Base-by-base conservation (phyloP, 805 yeast species). In the Starmerella bombi region DNA sequence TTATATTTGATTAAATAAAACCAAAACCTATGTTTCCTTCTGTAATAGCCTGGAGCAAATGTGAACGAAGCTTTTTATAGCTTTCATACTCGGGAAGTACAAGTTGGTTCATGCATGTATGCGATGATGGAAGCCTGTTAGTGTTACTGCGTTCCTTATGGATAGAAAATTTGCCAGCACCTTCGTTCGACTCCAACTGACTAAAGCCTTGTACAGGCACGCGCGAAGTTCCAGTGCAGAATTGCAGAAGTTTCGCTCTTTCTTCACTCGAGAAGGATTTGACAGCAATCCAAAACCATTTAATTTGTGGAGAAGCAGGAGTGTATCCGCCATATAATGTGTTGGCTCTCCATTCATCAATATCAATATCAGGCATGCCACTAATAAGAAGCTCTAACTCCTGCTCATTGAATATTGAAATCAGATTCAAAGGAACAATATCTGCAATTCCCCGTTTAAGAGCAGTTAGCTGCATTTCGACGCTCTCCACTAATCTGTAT, bases 21-120 rank as follows among this genome's bases (percentile, higher is more conserved):
- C 96, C 97, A 63, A 91, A 91, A 3, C 97, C 97, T 65, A 83
- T 95, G 54, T 81, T 80, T 16, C 97, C 97, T 60, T 91, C 98
- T 20, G 85, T 81, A 15, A 91, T 74, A 0, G 98, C 96, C 50
- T 81, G 58, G 49, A 86, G 62, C 47, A 91, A 59, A 1, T 91
- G 75, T 2, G 83, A 80, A 47, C 96, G 72, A 39, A 91, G 67
- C 17, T 81, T 76, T 42, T 84, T 94, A 57, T 88, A 91, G 5
- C 80, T 74, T 40, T 80, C 93, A 61, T 91, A 91, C 19, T 84
- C 91, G 0, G 99, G 99, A 39, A 91, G 63, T 57, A 84, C 94
- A 43, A 91, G 69, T 61, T 88, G 97, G 61, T 91, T 91, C 67
- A 86, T 88, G 60, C 99, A 91, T 3, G 97, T 91, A 58, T 91